phyloP scores from a whole-genome alignment of 495 filamentous ascomycete genomes.

The Usnea hakonensis region DNA sequence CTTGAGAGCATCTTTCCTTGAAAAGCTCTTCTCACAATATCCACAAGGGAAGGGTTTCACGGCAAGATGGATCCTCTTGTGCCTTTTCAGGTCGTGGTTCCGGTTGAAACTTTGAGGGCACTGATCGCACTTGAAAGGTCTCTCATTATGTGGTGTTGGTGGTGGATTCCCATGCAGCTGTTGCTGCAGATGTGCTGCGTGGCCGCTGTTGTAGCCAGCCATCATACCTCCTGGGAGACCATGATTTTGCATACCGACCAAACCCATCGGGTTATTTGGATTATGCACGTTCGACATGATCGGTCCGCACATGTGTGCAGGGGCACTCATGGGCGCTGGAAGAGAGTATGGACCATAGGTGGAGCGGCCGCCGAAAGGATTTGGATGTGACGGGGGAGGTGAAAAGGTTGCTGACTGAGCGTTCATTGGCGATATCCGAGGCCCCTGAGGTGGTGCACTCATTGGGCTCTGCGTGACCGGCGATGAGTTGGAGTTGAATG shows the following conservation, averaged over 20 bases:
- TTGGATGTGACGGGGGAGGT: conserved; percentile 35
- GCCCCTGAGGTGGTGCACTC: conserved; percentile 43
- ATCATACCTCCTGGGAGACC: conserved; percentile 31
- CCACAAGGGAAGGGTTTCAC: conserved; percentile 92
- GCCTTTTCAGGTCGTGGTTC: conserved; percentile 93
- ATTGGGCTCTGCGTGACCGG: conserved; percentile 54
- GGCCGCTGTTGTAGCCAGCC: conserved; percentile 49
- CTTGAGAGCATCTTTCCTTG: conserved; percentile 94
- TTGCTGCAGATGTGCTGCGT: conserved; percentile 46
- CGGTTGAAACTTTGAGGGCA: conserved; percentile 92
- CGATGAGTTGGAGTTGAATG: conserved; percentile 48
- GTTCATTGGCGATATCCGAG: conserved; percentile 49
- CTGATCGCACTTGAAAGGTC: conserved; percentile 90
- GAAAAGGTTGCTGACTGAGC: conserved; percentile 42
- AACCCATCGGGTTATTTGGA: conserved; percentile 59
- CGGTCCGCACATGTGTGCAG: conserved; percentile 39
- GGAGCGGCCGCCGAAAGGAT: conserved; percentile 39
- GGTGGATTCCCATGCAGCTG: conserved; percentile 45
- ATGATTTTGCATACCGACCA: conserved; percentile 56
- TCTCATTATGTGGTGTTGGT: conserved; percentile 55
- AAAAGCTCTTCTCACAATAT: conserved; percentile 95
- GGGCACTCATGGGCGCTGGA: conserved; percentile 42
- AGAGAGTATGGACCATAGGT: conserved; percentile 47
- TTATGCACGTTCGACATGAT: conserved; percentile 72
- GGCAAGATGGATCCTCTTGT: conserved; percentile 88